phyloP scores from a whole-genome alignment of 345 rosid genomes.

The Kernera saxatilis region DNA sequence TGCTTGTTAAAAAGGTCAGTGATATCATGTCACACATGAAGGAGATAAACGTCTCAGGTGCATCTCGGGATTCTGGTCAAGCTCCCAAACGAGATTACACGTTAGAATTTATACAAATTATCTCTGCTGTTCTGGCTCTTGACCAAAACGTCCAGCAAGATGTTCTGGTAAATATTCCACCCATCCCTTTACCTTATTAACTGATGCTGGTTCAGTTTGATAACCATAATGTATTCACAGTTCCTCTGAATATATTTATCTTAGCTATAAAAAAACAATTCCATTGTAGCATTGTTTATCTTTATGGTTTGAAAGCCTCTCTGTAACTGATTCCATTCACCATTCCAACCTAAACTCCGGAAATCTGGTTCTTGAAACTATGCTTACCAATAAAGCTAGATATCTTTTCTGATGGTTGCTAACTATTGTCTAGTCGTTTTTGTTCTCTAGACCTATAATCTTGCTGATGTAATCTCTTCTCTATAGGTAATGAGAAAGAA shows the following conservation, averaged over 20 bases:
- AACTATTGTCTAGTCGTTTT: not conserved
- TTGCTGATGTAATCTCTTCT: conserved; percentile 10
- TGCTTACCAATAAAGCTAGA: not conserved
- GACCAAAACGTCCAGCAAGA: conserved; percentile 80
- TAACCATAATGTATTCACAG: conserved; percentile 5
- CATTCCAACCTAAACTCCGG: not conserved
- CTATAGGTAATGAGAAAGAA: conserved; percentile 72
- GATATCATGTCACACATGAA: conserved; percentile 55
- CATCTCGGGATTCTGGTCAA: conserved; percentile 29
- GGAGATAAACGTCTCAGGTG: conserved; percentile 39
- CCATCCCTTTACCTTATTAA: not conserved
- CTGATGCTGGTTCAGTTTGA: not conserved
- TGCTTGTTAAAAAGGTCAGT: conserved; percentile 59
- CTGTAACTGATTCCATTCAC: not conserved
- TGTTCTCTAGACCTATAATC: conserved; percentile 1
- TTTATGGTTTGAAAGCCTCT: not conserved
- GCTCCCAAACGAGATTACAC: conserved; percentile 49
- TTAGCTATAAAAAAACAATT: not conserved
- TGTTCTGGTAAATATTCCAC: conserved; percentile 58
- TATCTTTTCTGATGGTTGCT: not conserved
- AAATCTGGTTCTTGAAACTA: not conserved
- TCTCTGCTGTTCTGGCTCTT: conserved; percentile 76
- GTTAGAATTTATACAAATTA: conserved; percentile 74
- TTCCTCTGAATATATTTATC: not conserved
- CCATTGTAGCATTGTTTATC: not conserved